A percentile compares a stretch with the other conserved stretches of the same genome.
phyloP scores from a whole-genome alignment of 768 basidiomycete species.

The Mycena polygramma region DNA sequence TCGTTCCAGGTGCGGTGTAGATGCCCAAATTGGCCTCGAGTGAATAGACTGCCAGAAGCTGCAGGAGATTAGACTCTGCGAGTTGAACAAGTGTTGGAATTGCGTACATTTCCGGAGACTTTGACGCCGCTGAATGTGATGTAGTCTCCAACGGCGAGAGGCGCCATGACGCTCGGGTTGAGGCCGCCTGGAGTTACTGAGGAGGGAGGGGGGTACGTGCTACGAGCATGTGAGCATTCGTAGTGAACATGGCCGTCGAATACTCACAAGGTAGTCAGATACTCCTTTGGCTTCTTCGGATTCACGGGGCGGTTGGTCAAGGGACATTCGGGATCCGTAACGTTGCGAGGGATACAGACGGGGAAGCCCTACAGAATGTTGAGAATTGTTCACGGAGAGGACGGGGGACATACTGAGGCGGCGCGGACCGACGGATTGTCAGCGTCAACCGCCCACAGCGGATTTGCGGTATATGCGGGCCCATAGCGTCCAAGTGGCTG shows the following conservation, averaged over 20 bases:
- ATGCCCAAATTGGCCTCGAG: conserved; percentile 39
- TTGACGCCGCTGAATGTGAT: conserved; percentile 40
- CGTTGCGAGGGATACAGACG: conserved; percentile 25
- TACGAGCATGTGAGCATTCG: not conserved
- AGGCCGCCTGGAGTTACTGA: conserved; percentile 10
- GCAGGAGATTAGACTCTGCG: not conserved
- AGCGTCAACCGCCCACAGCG: conserved; percentile 39
- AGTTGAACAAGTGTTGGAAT: too few species aligned
- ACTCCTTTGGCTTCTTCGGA: not conserved
- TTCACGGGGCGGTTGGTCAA: not conserved
- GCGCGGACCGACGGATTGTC: conserved; percentile 36
- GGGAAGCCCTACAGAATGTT: not conserved
- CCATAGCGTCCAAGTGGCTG: conserved; percentile 4
- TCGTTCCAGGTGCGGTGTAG: conserved; percentile 38
- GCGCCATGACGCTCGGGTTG: conserved; percentile 6
- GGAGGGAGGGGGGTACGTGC: conserved; percentile 27
- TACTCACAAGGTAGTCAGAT: not conserved
- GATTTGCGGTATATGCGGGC: not conserved
- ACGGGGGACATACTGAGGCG: conserved; percentile 29
- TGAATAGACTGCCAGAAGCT: conserved; percentile 23
- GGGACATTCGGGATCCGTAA: conserved; percentile 8
- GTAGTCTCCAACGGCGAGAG: conserved; percentile 35
- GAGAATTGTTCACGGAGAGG: conserved; percentile 8
- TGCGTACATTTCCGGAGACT: conserved; percentile 27
- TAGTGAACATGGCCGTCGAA: not conserved